phyloP scores from a whole-genome alignment of 2,329 filamentous ascomycete species.

The Stagonosporopsis chrysanthemi region DNA sequence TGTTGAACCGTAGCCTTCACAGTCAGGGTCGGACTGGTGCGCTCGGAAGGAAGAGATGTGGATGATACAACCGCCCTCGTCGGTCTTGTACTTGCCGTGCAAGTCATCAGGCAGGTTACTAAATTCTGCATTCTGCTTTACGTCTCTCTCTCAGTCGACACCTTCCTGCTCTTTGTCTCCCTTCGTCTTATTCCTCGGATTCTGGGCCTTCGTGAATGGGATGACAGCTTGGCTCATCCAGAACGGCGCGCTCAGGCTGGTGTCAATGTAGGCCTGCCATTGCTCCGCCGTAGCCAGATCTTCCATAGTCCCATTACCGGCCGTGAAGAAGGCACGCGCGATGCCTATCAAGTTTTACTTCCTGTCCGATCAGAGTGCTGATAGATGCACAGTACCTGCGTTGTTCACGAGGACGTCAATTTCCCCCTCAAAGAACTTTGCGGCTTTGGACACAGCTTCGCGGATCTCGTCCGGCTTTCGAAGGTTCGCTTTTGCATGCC shows the following conservation, averaged over 20 bases:
- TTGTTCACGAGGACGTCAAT: slow-evolving; percentile 45
- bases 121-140: slow-evolving; percentile 33
- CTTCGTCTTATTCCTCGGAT: slow-evolving; percentile 15
- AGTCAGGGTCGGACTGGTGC: slow-evolving; percentile 57
- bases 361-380: neutral
- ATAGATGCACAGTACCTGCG: slow-evolving; percentile 16
- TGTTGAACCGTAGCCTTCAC: slow-evolving; percentile 58
- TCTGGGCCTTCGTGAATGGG: slow-evolving; percentile 32
- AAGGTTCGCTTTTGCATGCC: slow-evolving; percentile 48
- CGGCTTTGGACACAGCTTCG: slow-evolving; percentile 44
- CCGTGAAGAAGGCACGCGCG: slow-evolving; percentile 33
- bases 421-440: slow-evolving; percentile 48
- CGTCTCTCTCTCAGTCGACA: slow-evolving; percentile 26
- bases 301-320: slow-evolving; percentile 36
- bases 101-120: slow-evolving; percentile 27
- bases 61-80: slow-evolving; percentile 46
- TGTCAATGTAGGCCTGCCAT: slow-evolving; percentile 35
- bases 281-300: slow-evolving; percentile 31
- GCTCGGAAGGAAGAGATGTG: slow-evolving; percentile 61
- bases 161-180: slow-evolving; percentile 14
- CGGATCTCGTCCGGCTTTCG: slow-evolving; percentile 40
- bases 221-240: slow-evolving; percentile 35
- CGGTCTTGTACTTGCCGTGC: slow-evolving; percentile 31
- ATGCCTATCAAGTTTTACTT: slow-evolving; percentile 14
- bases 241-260: slow-evolving; percentile 33